Base-by-base conservation (phyloP, 2,329 filamentous ascomycete genomes). In the Alternaria atra region DNA sequence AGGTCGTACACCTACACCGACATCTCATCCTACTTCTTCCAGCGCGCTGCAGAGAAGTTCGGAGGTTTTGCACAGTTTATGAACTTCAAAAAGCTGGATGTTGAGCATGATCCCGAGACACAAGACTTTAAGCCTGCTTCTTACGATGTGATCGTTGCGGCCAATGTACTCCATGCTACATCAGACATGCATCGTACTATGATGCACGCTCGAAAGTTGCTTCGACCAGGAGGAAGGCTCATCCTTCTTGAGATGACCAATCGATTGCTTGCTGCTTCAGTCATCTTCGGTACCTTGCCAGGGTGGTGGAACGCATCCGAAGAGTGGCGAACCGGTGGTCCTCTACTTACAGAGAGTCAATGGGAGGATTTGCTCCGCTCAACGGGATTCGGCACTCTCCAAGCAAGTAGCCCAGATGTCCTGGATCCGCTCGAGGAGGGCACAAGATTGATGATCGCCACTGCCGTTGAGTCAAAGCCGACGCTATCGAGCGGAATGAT, bases 211-310 rank as follows among this genome's bases (percentile, higher is more conserved):
- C 60, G 68, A 13, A 72, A 67, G 32, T 55, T 77, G 9, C 61
- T 77, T 0, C 66, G 68, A 23, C 80, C 84, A 0, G 82, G 80
- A 1, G 84, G 84, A 0, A 79, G 81, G 37, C 69, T 87, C 0
- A 37, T 86, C 1, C 46, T 85, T 0, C 58, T 81, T 5, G 84
- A 86, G 59, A 48, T 58, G 52, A 70, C 65, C 2, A 51, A 61
- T 40, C 52, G 58, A 8, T 20, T 67, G 40, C 37, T 64, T 59
- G 59, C 52, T 44, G 48, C 59, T 29, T 63, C 60, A 4, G 60
- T 69, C 47, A 67, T 65, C 34, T 71, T 75, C 48, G 73, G 71
- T 7, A 53, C 67, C 2, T 53, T 75, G 13, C 64, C 67, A 9
- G 71, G 66, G 5, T 73, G 70, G 68, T 75, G 73, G 73, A 63